These are phyloP conservation scores for Talaromyces liani DNA, from an alignment of 495 filamentous ascomycete genomes.

Conservation along the genomic window DNA sequence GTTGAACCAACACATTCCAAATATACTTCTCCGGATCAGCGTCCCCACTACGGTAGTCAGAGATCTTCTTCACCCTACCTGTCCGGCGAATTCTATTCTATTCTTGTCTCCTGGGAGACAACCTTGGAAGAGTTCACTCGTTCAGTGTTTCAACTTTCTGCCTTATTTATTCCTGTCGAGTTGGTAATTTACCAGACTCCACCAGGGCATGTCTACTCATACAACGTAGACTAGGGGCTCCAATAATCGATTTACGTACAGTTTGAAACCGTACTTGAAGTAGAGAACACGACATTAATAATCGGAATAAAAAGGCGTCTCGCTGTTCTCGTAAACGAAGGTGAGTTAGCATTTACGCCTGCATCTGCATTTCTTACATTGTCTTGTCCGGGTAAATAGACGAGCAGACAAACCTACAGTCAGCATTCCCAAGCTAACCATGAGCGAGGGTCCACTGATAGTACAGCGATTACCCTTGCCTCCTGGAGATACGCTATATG, in stretches of 20 bases:
- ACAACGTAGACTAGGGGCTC: background rate
- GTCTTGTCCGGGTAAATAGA: background rate
- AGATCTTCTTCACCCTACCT: background rate
- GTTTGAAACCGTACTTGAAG: background rate
- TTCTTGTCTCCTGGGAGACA: background rate
- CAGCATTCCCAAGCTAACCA: background rate
- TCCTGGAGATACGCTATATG: background rate
- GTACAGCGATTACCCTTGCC: background rate
- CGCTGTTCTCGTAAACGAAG: no score
- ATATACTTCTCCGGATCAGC: constrained; percentile 1
- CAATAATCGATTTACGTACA: background rate
- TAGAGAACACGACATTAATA: background rate
- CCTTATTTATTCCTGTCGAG: background rate
- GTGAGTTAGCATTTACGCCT: no score
- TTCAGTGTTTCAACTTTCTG: background rate
- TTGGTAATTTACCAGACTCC: background rate
- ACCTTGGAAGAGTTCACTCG: background rate
- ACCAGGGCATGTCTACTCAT: background rate
- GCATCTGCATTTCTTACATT: background rate
- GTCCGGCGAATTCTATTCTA: background rate
- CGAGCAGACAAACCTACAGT: background rate
- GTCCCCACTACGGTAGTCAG: background rate
- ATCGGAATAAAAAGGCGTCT: background rate
- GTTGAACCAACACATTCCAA: background rate
- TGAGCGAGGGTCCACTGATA: background rate